Evolutionary conservation across 495 filamentous ascomycete species (phyloP).

Genomic region (Penicillium taxi): DNA sequence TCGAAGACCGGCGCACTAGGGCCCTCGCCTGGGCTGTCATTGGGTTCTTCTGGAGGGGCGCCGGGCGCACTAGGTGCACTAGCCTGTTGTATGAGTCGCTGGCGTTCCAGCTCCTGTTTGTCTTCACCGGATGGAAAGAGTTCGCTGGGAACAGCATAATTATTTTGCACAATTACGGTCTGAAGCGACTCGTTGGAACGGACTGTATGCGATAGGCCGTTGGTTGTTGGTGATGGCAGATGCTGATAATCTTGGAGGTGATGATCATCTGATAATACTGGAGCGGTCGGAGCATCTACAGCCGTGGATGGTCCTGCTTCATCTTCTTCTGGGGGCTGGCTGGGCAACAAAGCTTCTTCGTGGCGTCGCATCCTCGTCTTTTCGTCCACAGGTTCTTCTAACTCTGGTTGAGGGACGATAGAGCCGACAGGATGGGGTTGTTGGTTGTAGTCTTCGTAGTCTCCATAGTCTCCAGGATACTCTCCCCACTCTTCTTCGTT

Average conservation of each 20-base stretch:
- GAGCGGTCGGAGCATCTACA: constrained; percentile 24
- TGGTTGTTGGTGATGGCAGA: constrained; percentile 18
- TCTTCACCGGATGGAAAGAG: constrained; percentile 47
- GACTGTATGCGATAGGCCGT: constrained; percentile 25
- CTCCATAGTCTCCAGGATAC: constrained; percentile 17
- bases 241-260: constrained; percentile 33
- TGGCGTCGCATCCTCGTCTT: constrained; percentile 61
- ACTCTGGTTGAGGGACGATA: constrained; percentile 47
- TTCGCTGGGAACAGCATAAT: constrained; percentile 13
- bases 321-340: constrained; percentile 49
- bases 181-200: constrained; percentile 37
- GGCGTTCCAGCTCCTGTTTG: constrained; percentile 78
- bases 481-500: constrained; percentile 27
- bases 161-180: constrained; percentile 25
- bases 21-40: constrained; percentile 33
- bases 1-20: constrained; percentile 64
- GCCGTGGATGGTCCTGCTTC: constrained; percentile 44
- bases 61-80: constrained; percentile 48
- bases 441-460: constrained; percentile 20
- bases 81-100: constrained; percentile 60
- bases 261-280: constrained; percentile 34
- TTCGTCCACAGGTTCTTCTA: constrained; percentile 53
- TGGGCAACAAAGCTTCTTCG: constrained; percentile 63
- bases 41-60: constrained; percentile 37
- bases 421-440: constrained; percentile 19